Evolutionary conservation across 1,284 basidiomycete genomes (phyloP).

Genomic region (Pseudozyma tsukubaensis): DNA sequence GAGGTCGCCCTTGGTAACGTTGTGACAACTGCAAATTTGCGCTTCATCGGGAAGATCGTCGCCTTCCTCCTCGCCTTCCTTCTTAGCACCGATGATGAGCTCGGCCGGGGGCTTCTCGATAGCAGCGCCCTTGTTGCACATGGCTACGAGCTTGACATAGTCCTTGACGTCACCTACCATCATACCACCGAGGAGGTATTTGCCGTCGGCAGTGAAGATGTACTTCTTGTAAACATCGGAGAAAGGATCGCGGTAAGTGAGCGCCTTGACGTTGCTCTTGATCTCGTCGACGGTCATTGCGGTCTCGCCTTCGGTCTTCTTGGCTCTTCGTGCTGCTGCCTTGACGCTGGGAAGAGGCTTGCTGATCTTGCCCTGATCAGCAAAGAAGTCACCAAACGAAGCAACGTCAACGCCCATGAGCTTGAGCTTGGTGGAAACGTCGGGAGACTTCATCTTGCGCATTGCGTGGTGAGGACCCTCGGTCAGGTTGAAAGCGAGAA

Average conservation of each 20-base stretch:
- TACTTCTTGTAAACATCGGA: constrained; percentile 75
- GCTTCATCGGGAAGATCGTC: constrained; percentile 79
- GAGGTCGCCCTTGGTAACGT: constrained; percentile 77
- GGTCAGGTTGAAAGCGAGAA: constrained; percentile 80
- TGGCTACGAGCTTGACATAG: constrained; percentile 78
- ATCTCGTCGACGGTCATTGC: constrained; percentile 38
- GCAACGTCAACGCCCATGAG: constrained; percentile 82
- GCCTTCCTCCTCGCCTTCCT: constrained; percentile 74
- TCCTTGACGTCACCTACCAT: constrained; percentile 82
- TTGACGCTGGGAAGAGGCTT: constrained; percentile 51
- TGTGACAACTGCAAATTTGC: constrained; percentile 79
- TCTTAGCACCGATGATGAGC: constrained; percentile 76
- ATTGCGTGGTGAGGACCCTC: constrained; percentile 69
- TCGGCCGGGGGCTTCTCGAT: constrained; percentile 77
- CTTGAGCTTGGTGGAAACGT: constrained; percentile 77
- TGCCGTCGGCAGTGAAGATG: constrained; percentile 80
- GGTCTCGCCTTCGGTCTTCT: constrained; percentile 9
- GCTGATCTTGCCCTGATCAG: constrained; percentile 72
- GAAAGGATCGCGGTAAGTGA: constrained; percentile 81
- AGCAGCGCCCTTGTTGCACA: constrained; percentile 80
- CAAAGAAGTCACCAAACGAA: constrained; percentile 81
- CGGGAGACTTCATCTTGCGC: constrained; percentile 75
- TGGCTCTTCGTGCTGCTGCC: constrained; percentile 14
- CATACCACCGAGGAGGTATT: constrained; percentile 80
- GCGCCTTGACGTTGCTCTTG: constrained; percentile 72